phyloP scores from a whole-genome alignment of 2,329 filamentous ascomycete species.

The Ceratocystis albifundus region DNA sequence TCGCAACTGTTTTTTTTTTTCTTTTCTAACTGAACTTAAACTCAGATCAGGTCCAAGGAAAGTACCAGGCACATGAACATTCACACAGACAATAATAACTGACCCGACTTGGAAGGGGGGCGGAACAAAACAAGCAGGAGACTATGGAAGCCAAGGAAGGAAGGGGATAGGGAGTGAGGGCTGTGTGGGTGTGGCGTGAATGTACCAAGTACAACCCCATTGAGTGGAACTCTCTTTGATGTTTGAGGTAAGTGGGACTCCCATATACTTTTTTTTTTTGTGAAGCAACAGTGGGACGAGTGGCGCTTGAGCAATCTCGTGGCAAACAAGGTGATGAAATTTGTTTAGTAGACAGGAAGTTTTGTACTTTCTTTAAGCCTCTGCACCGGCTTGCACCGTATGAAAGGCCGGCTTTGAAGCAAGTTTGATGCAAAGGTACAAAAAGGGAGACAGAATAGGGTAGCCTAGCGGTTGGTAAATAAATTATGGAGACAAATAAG shows the following conservation, averaged over 20 bases:
- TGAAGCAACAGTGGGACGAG: conserved; percentile 6
- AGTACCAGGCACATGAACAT: conserved; percentile 9
- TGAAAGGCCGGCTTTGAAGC: not conserved
- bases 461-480: not conserved
- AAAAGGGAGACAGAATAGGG: not conserved
- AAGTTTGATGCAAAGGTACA: not conserved
- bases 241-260: conserved; percentile 10
- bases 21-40: conserved; percentile 2
- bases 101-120: conserved; percentile 17
- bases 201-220: conserved; percentile 15
- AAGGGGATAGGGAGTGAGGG: conserved; percentile 6
- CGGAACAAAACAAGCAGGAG: conserved; percentile 15
- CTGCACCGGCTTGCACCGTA: not conserved
- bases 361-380: not conserved
- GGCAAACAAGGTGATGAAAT: not conserved
- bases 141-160: conserved; percentile 9
- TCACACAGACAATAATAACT: conserved; percentile 18
- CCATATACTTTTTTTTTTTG: not conserved
- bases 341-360: not conserved
- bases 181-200: conserved; percentile 17
- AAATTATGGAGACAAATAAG: not conserved
- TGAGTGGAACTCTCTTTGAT: not conserved
- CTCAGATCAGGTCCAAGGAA: conserved; percentile 14
- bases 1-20: conserved; percentile 12
- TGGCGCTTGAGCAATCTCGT: not conserved